A percentile compares a stretch with the other conserved stretches of the same genome.
Evolutionary conservation across 2,329 filamentous ascomycete species (phyloP).

Genomic region (Alternaria hordeiaustralica): DNA sequence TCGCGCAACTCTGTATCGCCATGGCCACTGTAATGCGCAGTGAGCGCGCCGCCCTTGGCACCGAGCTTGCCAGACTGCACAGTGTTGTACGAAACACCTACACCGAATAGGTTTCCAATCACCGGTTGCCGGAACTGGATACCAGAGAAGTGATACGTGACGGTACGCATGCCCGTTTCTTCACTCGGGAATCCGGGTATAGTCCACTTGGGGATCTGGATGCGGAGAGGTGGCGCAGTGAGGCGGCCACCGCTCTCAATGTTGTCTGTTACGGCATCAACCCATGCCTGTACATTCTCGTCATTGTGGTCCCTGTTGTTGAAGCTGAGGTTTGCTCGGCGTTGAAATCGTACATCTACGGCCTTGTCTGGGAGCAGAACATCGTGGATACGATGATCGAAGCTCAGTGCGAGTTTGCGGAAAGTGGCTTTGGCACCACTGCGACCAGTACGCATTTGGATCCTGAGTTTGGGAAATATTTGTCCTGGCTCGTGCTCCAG

Average conservation of each 20-base stretch:
- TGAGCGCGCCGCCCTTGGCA: conserved; percentile 27
- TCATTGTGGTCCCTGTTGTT: conserved; percentile 10
- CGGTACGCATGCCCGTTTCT: conserved; percentile 9
- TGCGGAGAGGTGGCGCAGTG: conserved; percentile 32
- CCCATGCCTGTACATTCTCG: conserved; percentile 23
- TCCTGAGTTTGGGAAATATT: conserved; percentile 30
- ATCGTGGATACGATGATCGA: conserved; percentile 32
- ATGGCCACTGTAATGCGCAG: conserved; percentile 16
- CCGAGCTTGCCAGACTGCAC: conserved; percentile 40
- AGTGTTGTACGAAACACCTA: conserved; percentile 23
- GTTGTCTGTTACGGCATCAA: conserved; percentile 26
- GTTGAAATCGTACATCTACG: conserved; percentile 38
- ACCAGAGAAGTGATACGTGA: conserved; percentile 40
- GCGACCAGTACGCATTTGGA: conserved; percentile 29
- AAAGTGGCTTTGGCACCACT: conserved; percentile 20
- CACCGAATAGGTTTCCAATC: conserved; percentile 17
- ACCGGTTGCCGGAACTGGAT: conserved; percentile 38
- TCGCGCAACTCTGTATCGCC: conserved; percentile 9
- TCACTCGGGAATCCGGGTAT: conserved; percentile 24
- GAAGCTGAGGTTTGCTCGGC: conserved; percentile 22
- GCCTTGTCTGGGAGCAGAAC: conserved; percentile 40
- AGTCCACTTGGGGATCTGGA: conserved; percentile 40
- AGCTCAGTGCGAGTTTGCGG: conserved; percentile 26
- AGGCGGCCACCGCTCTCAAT: conserved; percentile 38
- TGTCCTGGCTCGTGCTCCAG: conserved; percentile 20